Base-by-base conservation (phyloP, 2,329 filamentous ascomycete species). In the Berkeleyomyces rouxiae region DNA sequence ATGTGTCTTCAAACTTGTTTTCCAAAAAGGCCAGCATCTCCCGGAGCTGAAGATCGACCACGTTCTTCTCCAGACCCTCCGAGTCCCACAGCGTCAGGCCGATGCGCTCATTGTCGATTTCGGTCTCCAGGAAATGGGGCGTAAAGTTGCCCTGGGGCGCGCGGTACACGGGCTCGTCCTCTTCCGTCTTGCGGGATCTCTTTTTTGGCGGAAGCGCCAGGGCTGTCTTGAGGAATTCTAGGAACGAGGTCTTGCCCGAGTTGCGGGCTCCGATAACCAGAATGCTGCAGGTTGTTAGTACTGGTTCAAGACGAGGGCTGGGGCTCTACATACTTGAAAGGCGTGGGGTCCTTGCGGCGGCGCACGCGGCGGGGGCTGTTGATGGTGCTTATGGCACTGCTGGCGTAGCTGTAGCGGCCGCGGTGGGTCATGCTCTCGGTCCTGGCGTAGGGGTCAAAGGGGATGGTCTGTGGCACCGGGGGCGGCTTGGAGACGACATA, bases 1-100 rank as follows among this genome's bases (percentile, higher is more conserved):
- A 95, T 0, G 93, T 97, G 70, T 99, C 93, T 72, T 99, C 92
- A 68, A 99, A 99, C 74, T 97, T 97, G 77, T 87, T 92, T 77
- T 99, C 93, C 65, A 99, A 78, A 75, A 99, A 99, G 7, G 86
- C 81, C 42, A 87, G 86, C 78, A 97, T 91, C 71, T 95, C 90
- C 65, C 91, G 84, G 67, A 99, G 78, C 74, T 99, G 93, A 67
- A 97, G 82, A 72, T 97, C 93, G 60, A 96, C 90, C 43, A 97
- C 83, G 69, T 89, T 93, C 79, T 92, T 95, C 74, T 99, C 92
- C 62, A 99, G 76, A 1, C 93, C 93, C 69, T 93, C 86, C 0
- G 93, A 97, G 72, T 99, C 93, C 93, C 93, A 99, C 40, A 99
- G 76, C 0, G 93, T 99, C 67, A 99, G 76, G 7, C 93, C 93